These are phyloP conservation scores for Amanita muscaria DNA, from an alignment of 768 basidiomycete species.

Conservation along the genomic window DNA sequence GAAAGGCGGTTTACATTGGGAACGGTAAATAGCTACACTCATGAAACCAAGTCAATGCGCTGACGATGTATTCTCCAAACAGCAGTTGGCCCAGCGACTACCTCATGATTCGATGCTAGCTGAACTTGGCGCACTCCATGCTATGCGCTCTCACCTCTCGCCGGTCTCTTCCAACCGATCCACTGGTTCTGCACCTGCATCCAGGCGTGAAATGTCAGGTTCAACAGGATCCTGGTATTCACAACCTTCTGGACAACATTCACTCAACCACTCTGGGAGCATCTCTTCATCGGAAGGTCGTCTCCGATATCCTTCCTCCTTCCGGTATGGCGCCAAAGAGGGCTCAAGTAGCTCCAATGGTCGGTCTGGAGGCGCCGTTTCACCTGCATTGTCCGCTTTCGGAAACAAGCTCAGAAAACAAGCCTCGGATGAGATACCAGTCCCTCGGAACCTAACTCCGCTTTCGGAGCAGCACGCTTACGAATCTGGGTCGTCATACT, in stretches of 20 bases:
- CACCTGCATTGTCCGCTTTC: slow-evolving; percentile 46
- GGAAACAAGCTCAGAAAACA: slow-evolving; percentile 20
- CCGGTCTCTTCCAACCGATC: slow-evolving; percentile 35
- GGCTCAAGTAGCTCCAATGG: background rate
- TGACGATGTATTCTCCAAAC: slow-evolving; percentile 6
- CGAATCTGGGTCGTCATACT: slow-evolving; percentile 9
- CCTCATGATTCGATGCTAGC: slow-evolving; percentile 38
- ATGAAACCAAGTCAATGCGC: slow-evolving; percentile 2
- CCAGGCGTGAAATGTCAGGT: slow-evolving; percentile 32
- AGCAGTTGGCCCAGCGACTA: slow-evolving; percentile 30
- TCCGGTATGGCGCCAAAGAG: slow-evolving; percentile 1
- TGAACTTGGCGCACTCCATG: slow-evolving; percentile 59
- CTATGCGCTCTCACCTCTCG: slow-evolving; percentile 48
- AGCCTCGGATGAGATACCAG: slow-evolving; percentile 9
- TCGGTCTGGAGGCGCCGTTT: slow-evolving; percentile 21
- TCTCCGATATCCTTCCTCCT: slow-evolving; percentile 16
- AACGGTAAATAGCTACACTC: slow-evolving; percentile 32
- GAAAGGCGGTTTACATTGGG: slow-evolving; percentile 52
- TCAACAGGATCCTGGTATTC: slow-evolving; percentile 49
- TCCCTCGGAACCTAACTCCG: slow-evolving; percentile 10
- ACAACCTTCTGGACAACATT: slow-evolving; percentile 35
- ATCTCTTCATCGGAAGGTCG: slow-evolving; percentile 44
- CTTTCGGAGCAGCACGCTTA: slow-evolving; percentile 8
- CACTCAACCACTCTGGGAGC: slow-evolving; percentile 40
- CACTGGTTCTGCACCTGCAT: slow-evolving; percentile 44